phyloP scores from a whole-genome alignment of 495 filamentous ascomycete species.

The Aspergillus cristatus region DNA sequence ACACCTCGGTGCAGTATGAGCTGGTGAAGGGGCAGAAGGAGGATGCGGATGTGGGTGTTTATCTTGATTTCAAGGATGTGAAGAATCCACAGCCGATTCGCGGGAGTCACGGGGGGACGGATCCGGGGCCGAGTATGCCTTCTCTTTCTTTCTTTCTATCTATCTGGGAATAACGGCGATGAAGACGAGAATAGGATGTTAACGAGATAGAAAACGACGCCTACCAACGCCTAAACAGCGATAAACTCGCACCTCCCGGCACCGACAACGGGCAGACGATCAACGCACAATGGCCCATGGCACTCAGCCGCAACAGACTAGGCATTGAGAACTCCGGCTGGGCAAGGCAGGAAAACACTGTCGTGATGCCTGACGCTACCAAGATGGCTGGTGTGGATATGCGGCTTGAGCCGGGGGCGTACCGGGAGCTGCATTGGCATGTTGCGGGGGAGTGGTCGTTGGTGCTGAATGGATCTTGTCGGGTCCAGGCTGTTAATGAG shows the following conservation, averaged over 20 bases:
- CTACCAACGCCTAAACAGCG: conserved; percentile 57
- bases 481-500: conserved; percentile 51
- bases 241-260: conserved; percentile 55
- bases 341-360: conserved; percentile 58
- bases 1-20: conserved; percentile 23
- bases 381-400: conserved; percentile 73
- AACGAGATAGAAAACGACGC: conserved; percentile 36
- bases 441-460: conserved; percentile 58
- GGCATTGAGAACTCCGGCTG: conserved; percentile 53
- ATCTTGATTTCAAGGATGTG: conserved; percentile 53
- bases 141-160: neutral
- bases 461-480: conserved; percentile 55
- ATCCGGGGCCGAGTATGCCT: conserved; percentile 50
- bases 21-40: conserved; percentile 48
- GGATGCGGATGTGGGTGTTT: conserved; percentile 47
- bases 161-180: neutral
- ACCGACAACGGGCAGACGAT: conserved; percentile 54
- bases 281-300: conserved; percentile 66
- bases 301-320: conserved; percentile 47
- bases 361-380: conserved; percentile 53
- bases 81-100: conserved; percentile 62
- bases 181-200: neutral
- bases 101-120: conserved; percentile 46
- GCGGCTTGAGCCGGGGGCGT: conserved; percentile 56
- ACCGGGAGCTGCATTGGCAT: conserved; percentile 69